These are phyloP conservation scores for Fomitopsis serialis DNA, from an alignment of 768 basidiomycete species.

Conservation along the genomic window DNA sequence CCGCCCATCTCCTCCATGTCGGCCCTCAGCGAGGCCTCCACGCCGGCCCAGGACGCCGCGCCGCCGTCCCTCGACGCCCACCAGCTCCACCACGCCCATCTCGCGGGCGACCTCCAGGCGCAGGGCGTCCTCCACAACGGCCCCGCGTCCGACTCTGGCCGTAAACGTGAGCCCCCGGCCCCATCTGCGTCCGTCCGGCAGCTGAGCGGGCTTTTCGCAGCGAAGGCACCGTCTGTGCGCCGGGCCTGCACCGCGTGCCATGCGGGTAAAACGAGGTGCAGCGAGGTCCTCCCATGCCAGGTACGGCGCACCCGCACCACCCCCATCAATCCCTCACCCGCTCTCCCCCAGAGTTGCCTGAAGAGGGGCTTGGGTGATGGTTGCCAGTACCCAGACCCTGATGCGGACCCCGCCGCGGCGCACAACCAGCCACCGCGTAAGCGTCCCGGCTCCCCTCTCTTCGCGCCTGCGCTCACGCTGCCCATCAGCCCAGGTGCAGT, in stretches of 20 bases:
- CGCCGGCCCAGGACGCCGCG: constrained; percentile 63
- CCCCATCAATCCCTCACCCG: background rate
- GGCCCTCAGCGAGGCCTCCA: constrained; percentile 66
- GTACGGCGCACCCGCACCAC: constrained; percentile 29
- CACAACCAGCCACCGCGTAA: constrained; percentile 19
- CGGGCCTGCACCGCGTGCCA: constrained; percentile 80
- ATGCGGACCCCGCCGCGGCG: constrained; percentile 26
- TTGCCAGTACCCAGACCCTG: constrained; percentile 79
- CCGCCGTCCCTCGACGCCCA: constrained; percentile 55
- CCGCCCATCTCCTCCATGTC: constrained; percentile 57
- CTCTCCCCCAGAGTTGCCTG: constrained; percentile 58
- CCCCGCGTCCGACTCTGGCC: constrained; percentile 24
- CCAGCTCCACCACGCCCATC: constrained; percentile 35
- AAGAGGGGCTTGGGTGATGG: constrained; percentile 69
- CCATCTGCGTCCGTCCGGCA: constrained; percentile 6
- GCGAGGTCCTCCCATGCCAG: constrained; percentile 79
- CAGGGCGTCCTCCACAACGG: constrained; percentile 26
- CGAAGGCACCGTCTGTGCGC: constrained; percentile 77
- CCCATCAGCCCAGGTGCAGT: constrained; percentile 25
- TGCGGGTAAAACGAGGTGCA: constrained; percentile 78
- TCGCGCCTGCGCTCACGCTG: constrained; percentile 7
- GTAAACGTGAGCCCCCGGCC: constrained; percentile 52
- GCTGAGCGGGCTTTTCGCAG: constrained; percentile 31
- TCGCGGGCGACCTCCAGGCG: constrained; percentile 30
- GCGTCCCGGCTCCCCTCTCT: constrained; percentile 9